Conservation (phyloP, 1,284 basidiomycete genomes). For the Cutaneotrichosporon sp. region DNA sequence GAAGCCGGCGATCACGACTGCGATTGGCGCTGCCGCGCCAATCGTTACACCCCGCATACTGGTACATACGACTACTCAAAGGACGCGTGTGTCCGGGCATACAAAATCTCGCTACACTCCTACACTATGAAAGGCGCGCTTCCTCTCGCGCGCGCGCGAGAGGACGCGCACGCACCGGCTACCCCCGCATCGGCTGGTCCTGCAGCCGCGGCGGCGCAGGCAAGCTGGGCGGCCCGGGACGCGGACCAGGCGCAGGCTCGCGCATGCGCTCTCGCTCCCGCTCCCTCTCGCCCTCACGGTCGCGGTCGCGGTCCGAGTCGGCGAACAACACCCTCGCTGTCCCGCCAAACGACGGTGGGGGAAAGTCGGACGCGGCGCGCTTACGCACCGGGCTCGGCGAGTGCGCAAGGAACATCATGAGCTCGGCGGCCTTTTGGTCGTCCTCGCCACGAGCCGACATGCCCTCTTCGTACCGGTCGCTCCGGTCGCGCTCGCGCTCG, state of each 20-base stretch:
- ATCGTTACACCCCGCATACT: too few species aligned
- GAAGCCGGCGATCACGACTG: too few species aligned
- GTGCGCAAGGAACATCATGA: constrained; percentile 48
- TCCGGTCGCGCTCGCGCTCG: constrained; percentile 10
- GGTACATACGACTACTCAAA: too few species aligned
- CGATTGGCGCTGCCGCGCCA: too few species aligned
- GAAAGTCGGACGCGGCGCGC: constrained; percentile 10
- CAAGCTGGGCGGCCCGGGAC: constrained; percentile 2
- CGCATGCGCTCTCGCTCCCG: neutral
- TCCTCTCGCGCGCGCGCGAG: too few species aligned
- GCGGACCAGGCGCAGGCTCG: constrained; percentile 5
- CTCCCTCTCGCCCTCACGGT: neutral
- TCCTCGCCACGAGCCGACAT: constrained; percentile 26
- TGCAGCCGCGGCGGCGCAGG: neutral
- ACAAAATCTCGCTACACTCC: too few species aligned
- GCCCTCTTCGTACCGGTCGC: neutral
- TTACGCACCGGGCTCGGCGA: constrained; percentile 34
- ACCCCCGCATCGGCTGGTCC: too few species aligned
- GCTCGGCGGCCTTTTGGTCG: constrained; percentile 43
- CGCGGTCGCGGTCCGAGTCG: constrained; percentile 17
- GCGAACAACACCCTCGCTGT: constrained; percentile 41
- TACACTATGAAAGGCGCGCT: too few species aligned
- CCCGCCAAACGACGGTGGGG: constrained; percentile 14
- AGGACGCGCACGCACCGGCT: too few species aligned
- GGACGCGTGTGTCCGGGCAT: too few species aligned